phyloP scores from a whole-genome alignment of 2,329 filamentous ascomycete species.

The Exophiala oligosperma region DNA sequence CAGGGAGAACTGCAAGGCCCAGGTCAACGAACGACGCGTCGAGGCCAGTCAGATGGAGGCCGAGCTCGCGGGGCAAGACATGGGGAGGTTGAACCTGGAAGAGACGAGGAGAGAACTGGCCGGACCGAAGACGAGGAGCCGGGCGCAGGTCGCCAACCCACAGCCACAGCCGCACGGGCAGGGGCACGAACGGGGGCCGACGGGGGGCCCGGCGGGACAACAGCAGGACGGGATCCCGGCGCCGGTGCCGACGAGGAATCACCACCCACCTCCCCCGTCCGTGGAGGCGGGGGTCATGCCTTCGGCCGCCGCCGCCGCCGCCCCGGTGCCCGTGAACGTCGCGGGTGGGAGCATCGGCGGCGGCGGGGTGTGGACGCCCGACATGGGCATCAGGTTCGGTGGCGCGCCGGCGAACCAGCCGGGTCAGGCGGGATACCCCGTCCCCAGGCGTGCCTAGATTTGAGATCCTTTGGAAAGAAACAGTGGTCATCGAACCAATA shows the following conservation, averaged over 20 bases:
- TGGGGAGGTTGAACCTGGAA: conserved; percentile 57
- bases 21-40: conserved; percentile 75
- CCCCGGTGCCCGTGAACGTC: conserved; percentile 22
- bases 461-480: no score
- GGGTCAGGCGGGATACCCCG: conserved; percentile 25
- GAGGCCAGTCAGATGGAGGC: conserved; percentile 78
- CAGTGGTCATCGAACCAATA: no score
- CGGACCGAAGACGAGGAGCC: conserved; percentile 16
- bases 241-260: conserved; percentile 47
- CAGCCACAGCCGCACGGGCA: conserved; percentile 1
- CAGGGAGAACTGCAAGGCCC: conserved; percentile 74
- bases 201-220: conserved; percentile 1
- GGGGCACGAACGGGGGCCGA: neutral
- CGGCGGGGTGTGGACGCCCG: conserved; percentile 72
- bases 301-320: conserved; percentile 31
- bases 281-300: conserved; percentile 48
- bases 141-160: conserved; percentile 35
- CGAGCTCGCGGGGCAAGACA: conserved; percentile 60
- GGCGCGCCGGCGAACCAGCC: conserved; percentile 33
- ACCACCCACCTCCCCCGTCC: conserved; percentile 36
- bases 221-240: conserved; percentile 40
- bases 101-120: conserved; percentile 43
- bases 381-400: conserved; percentile 77
- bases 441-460: conserved; percentile 11
- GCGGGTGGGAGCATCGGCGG: conserved; percentile 30